A percentile compares a stretch with the other conserved stretches of the same genome.
These are phyloP conservation scores for Mycena epipterygia DNA, from an alignment of 768 basidiomycete species.

Conservation along the genomic window DNA sequence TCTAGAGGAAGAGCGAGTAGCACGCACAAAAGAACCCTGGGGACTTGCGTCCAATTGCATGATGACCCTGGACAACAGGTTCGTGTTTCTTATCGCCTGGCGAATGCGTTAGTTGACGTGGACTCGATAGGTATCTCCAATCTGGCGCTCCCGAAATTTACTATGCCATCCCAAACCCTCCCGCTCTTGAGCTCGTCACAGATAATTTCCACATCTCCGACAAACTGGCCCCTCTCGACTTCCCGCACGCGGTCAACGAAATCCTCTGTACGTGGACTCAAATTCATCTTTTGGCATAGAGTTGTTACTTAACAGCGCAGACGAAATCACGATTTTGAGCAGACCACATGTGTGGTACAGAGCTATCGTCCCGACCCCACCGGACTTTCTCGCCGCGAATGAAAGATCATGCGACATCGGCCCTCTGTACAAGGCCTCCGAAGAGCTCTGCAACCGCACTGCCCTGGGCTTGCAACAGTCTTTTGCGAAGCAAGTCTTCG, in stretches of 20 bases:
- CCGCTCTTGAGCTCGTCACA: conserved; percentile 4
- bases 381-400: conserved; percentile 20
- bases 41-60: neutral
- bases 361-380: neutral
- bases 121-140: neutral
- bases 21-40: conserved; percentile 1
- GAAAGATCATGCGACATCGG: conserved; percentile 12
- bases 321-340: neutral
- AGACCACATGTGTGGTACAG: neutral
- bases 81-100: neutral
- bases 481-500: neutral
- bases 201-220: conserved; percentile 8
- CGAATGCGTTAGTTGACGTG: neutral
- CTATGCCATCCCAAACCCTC: conserved; percentile 11
- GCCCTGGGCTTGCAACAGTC: conserved; percentile 1
- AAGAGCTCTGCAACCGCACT: conserved; percentile 18
- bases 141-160: neutral
- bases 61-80: conserved; percentile 2
- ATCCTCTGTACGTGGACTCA: conserved; percentile 12
- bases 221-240: neutral
- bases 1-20: conserved; percentile 1
- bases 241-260: conserved; percentile 7
- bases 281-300: neutral
- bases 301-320: neutral
- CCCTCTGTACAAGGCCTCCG: conserved; percentile 4